Evolutionary conservation across 352 stramenopile species (phyloP).

Genomic region (Lagenidium giganteum): DNA sequence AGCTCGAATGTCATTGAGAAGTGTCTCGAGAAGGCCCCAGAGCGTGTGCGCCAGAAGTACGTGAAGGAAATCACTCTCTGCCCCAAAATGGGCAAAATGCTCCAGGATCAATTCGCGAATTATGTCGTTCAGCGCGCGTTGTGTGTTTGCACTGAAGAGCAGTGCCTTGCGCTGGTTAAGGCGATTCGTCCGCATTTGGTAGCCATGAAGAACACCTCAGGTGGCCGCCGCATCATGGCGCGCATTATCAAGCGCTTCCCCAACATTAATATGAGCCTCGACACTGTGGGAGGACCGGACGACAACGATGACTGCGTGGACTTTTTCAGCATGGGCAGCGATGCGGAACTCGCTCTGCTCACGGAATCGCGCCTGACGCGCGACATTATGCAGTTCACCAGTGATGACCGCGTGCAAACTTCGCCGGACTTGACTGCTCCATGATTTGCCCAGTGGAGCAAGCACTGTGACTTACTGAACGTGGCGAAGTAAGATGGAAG

Average conservation of each 20-base stretch:
- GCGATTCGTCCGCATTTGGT: constrained; percentile 95
- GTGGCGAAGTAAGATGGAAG: no score
- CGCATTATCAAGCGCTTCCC: constrained; percentile 97
- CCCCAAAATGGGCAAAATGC: constrained; percentile 89
- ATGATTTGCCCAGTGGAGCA: no score
- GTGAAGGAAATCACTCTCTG: constrained; percentile 71
- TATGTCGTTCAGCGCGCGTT: constrained; percentile 98
- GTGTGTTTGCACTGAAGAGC: constrained; percentile 91
- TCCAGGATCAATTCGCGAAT: constrained; percentile 98
- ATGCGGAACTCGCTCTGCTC: no score
- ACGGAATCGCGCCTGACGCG: no score
- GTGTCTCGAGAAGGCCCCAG: constrained; percentile 92
- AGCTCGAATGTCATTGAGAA: constrained; percentile 99
- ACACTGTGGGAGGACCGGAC: no score
- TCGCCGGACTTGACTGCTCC: no score
- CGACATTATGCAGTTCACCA: no score
- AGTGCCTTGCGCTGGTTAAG: constrained; percentile 92
- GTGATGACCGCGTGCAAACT: no score
- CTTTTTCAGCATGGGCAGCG: no score
- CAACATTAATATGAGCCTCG: constrained; percentile 89
- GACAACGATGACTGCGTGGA: no score
- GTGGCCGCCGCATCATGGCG: constrained; percentile 91
- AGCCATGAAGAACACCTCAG: constrained; percentile 93
- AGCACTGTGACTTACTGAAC: no score
- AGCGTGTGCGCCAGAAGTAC: constrained; percentile 68